phyloP scores from a whole-genome alignment of 768 basidiomycete genomes.

The Tricholoma bakamatsutake region DNA sequence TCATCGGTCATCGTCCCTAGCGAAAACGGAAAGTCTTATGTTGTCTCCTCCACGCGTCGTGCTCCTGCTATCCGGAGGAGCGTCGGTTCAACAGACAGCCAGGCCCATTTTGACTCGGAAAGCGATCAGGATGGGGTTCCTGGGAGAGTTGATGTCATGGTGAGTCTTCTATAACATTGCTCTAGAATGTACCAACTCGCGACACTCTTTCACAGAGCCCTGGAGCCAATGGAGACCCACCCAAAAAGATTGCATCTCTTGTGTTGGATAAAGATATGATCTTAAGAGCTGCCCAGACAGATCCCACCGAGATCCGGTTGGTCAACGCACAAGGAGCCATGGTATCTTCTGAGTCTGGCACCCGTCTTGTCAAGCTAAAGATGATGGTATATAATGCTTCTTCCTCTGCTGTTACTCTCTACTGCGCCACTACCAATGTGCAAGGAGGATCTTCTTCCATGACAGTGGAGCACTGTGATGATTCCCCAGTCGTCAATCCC shows the following conservation, averaged over 20 bases:
- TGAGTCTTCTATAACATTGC: conserved; percentile 16
- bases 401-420: conserved; percentile 27
- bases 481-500: conserved; percentile 5
- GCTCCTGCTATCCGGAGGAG: conserved; percentile 1
- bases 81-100: background rate
- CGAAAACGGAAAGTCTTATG: conserved; percentile 21
- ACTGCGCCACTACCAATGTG: conserved; percentile 42
- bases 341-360: conserved; percentile 7
- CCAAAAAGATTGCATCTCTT: conserved; percentile 16
- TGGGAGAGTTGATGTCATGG: conserved; percentile 47
- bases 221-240: conserved; percentile 3
- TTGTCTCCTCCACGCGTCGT: conserved; percentile 15
- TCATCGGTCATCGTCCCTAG: conserved; percentile 11
- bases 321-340: conserved; percentile 14
- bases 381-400: conserved; percentile 25
- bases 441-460: conserved; percentile 23
- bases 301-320: conserved; percentile 40
- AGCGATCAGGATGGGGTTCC: conserved; percentile 18
- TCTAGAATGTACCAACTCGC: background rate
- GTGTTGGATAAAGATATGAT: conserved; percentile 12
- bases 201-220: conserved; percentile 4
- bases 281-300: conserved; percentile 44
- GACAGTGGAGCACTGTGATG: conserved; percentile 39
- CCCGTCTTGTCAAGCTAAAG: conserved; percentile 36
- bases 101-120: background rate